phyloP scores from a whole-genome alignment of 371 early-diverging fungal genomes.

The Syncephalis plumigaleata region DNA sequence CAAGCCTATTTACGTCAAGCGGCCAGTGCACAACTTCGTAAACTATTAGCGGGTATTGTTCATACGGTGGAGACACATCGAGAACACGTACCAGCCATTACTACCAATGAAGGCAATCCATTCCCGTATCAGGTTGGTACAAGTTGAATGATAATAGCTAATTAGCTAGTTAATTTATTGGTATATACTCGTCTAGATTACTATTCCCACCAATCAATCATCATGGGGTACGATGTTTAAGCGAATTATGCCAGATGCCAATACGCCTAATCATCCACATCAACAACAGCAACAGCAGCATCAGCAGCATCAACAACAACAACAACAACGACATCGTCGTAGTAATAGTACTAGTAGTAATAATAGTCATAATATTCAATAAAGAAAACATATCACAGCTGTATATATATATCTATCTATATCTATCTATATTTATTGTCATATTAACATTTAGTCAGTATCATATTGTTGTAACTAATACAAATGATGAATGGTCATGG shows the following conservation, averaged over 20 bases:
- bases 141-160: background rate
- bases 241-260: constrained; percentile 8
- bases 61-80: constrained; percentile 56
- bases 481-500: no score
- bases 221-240: constrained; percentile 33
- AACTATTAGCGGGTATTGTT: constrained; percentile 41
- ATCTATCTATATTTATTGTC: no score
- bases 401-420: no score
- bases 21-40: constrained; percentile 22
- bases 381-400: no score
- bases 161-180: background rate
- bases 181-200: constrained; percentile 11
- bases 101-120: constrained; percentile 57
- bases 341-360: no score
- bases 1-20: constrained; percentile 15
- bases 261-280: no score
- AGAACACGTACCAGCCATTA: constrained; percentile 81
- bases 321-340: no score
- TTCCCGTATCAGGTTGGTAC: constrained; percentile 63
- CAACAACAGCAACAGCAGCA: no score
- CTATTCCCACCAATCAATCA: constrained; percentile 18
- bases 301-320: no score
- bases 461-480: no score
- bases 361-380: no score
- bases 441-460: no score